These are phyloP conservation scores for Cercophora sp. DNA, from an alignment of 495 filamentous ascomycete genomes.

Conservation along the genomic window DNA sequence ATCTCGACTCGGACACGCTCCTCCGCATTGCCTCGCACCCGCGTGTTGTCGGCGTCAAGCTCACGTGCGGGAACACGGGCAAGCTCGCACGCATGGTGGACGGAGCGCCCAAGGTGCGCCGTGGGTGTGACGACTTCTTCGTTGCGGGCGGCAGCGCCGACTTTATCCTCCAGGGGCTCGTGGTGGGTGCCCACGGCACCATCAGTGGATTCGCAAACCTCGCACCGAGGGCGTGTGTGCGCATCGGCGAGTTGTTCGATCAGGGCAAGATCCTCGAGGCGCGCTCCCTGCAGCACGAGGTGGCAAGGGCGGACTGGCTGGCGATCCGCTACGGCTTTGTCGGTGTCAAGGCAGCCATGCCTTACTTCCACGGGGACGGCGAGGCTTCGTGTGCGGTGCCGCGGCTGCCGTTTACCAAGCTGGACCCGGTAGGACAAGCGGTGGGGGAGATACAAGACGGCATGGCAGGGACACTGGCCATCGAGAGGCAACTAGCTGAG, in stretches of 20 bases:
- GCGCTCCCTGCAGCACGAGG: slow-evolving; percentile 61
- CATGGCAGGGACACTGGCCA: slow-evolving; percentile 11
- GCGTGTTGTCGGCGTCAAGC: slow-evolving; percentile 77
- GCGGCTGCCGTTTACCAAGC: slow-evolving; percentile 20
- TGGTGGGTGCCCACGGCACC: slow-evolving; percentile 71
- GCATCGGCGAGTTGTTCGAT: slow-evolving; percentile 67
- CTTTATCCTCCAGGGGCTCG: slow-evolving; percentile 74
- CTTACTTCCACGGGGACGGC: slow-evolving; percentile 71
- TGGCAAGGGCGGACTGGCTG: slow-evolving; percentile 76
- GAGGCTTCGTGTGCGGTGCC: slow-evolving; percentile 19
- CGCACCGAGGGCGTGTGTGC: slow-evolving; percentile 66
- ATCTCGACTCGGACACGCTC: slow-evolving; percentile 77
- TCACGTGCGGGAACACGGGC: slow-evolving; percentile 84
- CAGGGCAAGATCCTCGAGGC: slow-evolving; percentile 67
- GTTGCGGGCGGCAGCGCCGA: slow-evolving; percentile 81
- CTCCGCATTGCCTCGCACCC: slow-evolving; percentile 68
- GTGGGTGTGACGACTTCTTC: slow-evolving; percentile 54
- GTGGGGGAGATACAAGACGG: slow-evolving; percentile 8
- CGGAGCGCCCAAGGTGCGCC: slow-evolving; percentile 39
- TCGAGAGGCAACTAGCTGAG: slow-evolving; percentile 8
- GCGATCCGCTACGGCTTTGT: slow-evolving; percentile 76
- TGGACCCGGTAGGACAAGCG: slow-evolving; percentile 4
- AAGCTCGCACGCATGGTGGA: slow-evolving; percentile 78
- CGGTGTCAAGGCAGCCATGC: slow-evolving; percentile 76
- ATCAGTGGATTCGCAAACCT: slow-evolving; percentile 81